Percentiles rank a stretch among this genome's conserved stretches.
Evolutionary conservation across 169 alveolate genomes (phyloP).

Genomic region (Perkinsus marinus): DNA sequence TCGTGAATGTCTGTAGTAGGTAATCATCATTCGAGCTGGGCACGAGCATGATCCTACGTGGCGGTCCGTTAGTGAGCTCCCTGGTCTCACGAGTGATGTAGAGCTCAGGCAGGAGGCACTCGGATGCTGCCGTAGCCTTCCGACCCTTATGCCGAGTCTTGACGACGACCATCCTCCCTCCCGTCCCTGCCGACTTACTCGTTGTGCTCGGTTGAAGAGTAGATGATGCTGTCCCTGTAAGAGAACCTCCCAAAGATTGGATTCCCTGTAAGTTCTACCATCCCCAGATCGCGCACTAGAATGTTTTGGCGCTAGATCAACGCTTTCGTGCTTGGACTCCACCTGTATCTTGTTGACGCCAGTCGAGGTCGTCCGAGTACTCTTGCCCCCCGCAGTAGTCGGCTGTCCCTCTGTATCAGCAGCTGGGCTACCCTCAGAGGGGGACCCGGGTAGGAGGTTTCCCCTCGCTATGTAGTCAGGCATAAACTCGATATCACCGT

Average conservation of each 20-base stretch:
- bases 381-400: not conserved
- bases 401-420: not conserved
- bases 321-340: too few relatives aligned
- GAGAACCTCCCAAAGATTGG: too few relatives aligned
- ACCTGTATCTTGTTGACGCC: not conserved
- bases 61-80: not conserved
- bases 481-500: not conserved
- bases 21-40: too few relatives aligned
- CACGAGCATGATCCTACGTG: too few relatives aligned
- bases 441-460: not conserved
- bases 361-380: not conserved
- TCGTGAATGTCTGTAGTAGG: not conserved
- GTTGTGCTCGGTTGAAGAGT: not conserved
- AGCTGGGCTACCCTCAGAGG: too few relatives aligned
- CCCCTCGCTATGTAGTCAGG: not conserved
- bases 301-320: not conserved
- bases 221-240: not conserved
- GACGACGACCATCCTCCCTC: not conserved
- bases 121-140: not conserved
- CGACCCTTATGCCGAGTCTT: not conserved
- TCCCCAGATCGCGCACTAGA: too few relatives aligned
- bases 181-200: not conserved
- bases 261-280: too few relatives aligned
- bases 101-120: not conserved
- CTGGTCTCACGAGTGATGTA: not conserved